A percentile compares a stretch with the other conserved stretches of the same genome.
Conservation (phyloP, 2,329 filamentous ascomycete genomes). For the Myriosclerotinia curreyana region DNA sequence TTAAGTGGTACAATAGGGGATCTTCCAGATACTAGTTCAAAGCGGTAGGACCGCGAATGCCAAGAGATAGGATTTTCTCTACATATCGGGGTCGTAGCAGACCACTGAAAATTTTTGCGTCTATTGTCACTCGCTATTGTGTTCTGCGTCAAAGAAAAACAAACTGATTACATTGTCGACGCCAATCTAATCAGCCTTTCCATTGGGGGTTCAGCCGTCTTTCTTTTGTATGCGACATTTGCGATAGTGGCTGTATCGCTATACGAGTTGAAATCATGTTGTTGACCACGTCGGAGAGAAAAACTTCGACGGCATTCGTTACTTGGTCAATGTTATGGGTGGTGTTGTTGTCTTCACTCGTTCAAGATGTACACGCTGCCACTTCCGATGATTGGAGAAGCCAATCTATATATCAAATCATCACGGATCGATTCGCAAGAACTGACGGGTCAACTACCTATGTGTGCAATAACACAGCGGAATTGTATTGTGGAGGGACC, state of each 20-base stretch:
- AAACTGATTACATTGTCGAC: slow-evolving; percentile 16
- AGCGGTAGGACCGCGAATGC: background rate
- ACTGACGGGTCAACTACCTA: slow-evolving; percentile 39
- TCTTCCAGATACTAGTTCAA: slow-evolving; percentile 10
- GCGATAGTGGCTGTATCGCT: background rate
- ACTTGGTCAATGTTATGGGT: slow-evolving; percentile 18
- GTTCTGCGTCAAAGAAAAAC: slow-evolving; percentile 12
- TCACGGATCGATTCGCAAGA: slow-evolving; percentile 44
- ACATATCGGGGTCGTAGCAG: slow-evolving; percentile 1
- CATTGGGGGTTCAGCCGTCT: slow-evolving; percentile 3
- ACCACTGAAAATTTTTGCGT: slow-evolving; percentile 1
- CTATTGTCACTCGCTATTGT: slow-evolving; percentile 1
- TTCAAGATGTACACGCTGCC: slow-evolving; percentile 22
- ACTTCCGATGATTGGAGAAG: slow-evolving; percentile 38
- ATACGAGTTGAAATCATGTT: slow-evolving; percentile 17
- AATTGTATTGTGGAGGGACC: slow-evolving; percentile 47
- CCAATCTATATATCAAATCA: slow-evolving; percentile 43
- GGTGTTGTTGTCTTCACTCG: slow-evolving; percentile 1
- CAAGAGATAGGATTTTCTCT: slow-evolving; percentile 7
- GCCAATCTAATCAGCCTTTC: slow-evolving; percentile 9
- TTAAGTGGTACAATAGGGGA: background rate
- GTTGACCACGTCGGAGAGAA: slow-evolving; percentile 21
- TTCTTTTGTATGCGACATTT: slow-evolving; percentile 11
- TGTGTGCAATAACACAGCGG: slow-evolving; percentile 31
- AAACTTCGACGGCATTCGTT: slow-evolving; percentile 24